A percentile compares a stretch with the other conserved stretches of the same genome.
Evolutionary conservation across 129 eudicot genomes (phyloP).

Genomic region (Arctium lappa): DNA sequence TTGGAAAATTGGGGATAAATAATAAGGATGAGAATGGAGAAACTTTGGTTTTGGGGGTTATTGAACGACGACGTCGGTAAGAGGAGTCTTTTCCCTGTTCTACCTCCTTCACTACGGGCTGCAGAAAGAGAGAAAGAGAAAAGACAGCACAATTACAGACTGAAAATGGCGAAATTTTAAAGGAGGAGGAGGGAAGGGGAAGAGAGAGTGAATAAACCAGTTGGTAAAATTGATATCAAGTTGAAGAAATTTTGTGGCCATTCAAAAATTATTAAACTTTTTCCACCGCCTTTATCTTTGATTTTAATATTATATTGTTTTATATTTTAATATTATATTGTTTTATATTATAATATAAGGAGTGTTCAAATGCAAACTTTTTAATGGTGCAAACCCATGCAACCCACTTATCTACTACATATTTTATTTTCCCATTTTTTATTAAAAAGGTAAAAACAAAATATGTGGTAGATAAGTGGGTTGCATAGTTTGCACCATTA

Average conservation of each 20-base stretch:
- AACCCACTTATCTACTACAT: no score
- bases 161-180: slow-evolving; percentile 27
- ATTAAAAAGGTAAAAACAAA: no score
- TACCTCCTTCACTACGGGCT: slow-evolving; percentile 17
- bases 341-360: no score
- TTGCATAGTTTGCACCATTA: no score
- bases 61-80: slow-evolving; percentile 13
- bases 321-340: no score
- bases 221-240: slow-evolving; percentile 15
- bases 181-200: background rate
- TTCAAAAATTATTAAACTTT: slow-evolving; percentile 4
- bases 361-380: no score
- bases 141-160: slow-evolving; percentile 30
- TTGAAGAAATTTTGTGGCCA: slow-evolving; percentile 24
- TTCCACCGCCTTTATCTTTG: slow-evolving; percentile 17
- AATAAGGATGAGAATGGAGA: background rate
- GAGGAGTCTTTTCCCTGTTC: slow-evolving; percentile 27
- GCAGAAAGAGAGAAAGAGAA: slow-evolving; percentile 36
- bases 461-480: no score
- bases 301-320: background rate
- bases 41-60: background rate
- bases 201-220: slow-evolving; percentile 6
- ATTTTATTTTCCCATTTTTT: no score
- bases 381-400: no score
- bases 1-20: background rate